These are phyloP conservation scores for Scorias spongiosa DNA, from an alignment of 2,329 filamentous ascomycete species.

Conservation along the genomic window DNA sequence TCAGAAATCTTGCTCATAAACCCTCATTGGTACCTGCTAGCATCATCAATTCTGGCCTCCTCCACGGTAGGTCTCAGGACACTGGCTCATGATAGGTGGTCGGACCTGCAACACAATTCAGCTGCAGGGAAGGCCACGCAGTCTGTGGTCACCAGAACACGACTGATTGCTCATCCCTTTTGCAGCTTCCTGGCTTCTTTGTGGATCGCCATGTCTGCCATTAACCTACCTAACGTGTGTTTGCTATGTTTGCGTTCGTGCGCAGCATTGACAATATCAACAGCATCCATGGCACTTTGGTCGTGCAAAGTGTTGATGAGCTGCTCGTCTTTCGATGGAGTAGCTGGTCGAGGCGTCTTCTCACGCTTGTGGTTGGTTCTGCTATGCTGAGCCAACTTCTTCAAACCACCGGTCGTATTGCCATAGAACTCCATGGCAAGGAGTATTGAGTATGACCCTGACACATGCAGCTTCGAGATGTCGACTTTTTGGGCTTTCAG, in stretches of 20 bases:
- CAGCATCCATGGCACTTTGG: background rate
- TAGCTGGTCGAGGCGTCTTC: background rate
- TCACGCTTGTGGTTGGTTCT: conserved; percentile 29
- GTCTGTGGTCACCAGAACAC: too few relatives aligned
- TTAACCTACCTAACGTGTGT: background rate
- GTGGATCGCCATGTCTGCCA: background rate
- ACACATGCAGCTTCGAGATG: conserved; percentile 61
- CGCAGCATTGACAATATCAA: background rate
- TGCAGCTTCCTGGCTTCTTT: background rate
- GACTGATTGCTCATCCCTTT: background rate
- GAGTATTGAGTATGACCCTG: conserved; percentile 63
- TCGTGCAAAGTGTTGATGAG: background rate
- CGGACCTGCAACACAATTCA: too few relatives aligned
- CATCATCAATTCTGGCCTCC: too few relatives aligned
- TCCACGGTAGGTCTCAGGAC: too few relatives aligned
- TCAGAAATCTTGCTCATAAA: too few relatives aligned
- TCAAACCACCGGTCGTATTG: conserved; percentile 50
- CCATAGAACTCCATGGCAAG: conserved; percentile 68
- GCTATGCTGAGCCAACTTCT: conserved; percentile 35
- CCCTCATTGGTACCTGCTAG: too few relatives aligned
- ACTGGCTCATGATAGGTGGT: too few relatives aligned
- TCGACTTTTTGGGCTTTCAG: conserved; percentile 60
- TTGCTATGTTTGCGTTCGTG: background rate
- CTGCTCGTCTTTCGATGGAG: background rate
- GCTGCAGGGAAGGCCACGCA: too few relatives aligned